A percentile compares a stretch with the other conserved stretches of the same genome.
These are phyloP conservation scores for Eucalyptus marginata DNA, from an alignment of 345 rosid genomes.

Conservation along the genomic window DNA sequence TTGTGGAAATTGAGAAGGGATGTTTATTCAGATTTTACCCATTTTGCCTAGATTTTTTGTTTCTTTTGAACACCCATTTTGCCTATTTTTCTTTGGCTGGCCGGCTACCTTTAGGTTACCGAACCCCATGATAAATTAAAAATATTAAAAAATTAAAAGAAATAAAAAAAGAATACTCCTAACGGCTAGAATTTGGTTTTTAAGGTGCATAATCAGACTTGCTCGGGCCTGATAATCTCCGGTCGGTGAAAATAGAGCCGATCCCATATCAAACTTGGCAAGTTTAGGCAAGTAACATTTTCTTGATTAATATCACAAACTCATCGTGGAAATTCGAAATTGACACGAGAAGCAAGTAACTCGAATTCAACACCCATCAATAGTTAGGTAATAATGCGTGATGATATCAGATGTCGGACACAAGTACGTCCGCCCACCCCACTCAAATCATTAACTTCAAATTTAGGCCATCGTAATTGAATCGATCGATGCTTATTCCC, in stretches of 20 bases:
- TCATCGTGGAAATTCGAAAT: neutral
- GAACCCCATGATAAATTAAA: neutral
- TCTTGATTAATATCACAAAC: neutral
- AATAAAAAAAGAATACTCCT: too few relatives aligned
- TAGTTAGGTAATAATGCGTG: accelerated
- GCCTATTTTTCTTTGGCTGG: too few relatives aligned
- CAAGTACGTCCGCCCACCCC: accelerated
- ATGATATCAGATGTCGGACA: neutral
- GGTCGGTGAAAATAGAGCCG: neutral
- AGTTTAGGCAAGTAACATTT: neutral
- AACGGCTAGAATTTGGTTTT: too few relatives aligned
- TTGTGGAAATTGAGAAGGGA: neutral
- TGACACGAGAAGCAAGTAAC: neutral
- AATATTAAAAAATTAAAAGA: too few relatives aligned
- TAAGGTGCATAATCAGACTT: too few relatives aligned
- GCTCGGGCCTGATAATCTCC: too few relatives aligned
- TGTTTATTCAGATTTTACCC: neutral
- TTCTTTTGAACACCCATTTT: too few relatives aligned
- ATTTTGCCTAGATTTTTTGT: too few relatives aligned
- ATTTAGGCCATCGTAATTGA: neutral
- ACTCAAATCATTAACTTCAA: neutral
- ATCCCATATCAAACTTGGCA: too few relatives aligned
- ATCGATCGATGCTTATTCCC: neutral
- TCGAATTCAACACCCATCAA: neutral
- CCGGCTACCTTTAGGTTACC: neutral